phyloP scores from a whole-genome alignment of 208 protist genomes.

The Endotrypanum monterogeii region DNA sequence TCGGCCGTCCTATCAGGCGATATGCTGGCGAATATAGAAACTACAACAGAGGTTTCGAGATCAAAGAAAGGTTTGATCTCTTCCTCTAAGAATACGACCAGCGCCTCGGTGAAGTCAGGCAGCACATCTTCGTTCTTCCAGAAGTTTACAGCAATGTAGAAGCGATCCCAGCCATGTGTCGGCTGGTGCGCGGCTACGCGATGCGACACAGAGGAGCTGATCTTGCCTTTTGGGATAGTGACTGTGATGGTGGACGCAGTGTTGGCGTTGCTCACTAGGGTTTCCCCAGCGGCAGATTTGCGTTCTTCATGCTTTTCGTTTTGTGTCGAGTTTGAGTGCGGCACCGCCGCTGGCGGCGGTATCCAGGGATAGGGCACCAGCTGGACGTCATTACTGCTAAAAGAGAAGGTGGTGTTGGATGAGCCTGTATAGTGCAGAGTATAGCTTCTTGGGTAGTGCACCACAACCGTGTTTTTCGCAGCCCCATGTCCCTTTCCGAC shows the following conservation, averaged over 20 bases:
- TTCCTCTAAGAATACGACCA: constrained; percentile 68
- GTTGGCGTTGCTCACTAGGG: neutral
- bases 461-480: neutral
- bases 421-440: constrained; percentile 3
- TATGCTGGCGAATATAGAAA: constrained; percentile 75
- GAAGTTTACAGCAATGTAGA: constrained; percentile 78
- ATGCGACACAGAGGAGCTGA: constrained; percentile 38
- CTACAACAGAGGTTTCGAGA: constrained; percentile 50
- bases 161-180: constrained; percentile 62
- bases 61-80: constrained; percentile 61
- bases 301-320: neutral
- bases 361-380: constrained; percentile 28
- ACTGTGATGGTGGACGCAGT: constrained; percentile 1
- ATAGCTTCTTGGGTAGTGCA: constrained; percentile 5
- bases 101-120: constrained; percentile 61
- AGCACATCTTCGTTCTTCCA: constrained; percentile 70
- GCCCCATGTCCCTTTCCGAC: neutral
- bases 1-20: constrained; percentile 35
- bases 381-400: constrained; percentile 15
- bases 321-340: neutral
- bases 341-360: neutral
- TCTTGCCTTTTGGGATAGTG: constrained; percentile 22
- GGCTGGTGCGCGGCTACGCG: constrained; percentile 19
- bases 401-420: neutral
- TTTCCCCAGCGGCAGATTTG: neutral